A percentile compares a stretch with the other conserved stretches of the same genome.
Conservation (phyloP, 371 early-diverging fungal genomes). For the Apophysomyces sp. region DNA sequence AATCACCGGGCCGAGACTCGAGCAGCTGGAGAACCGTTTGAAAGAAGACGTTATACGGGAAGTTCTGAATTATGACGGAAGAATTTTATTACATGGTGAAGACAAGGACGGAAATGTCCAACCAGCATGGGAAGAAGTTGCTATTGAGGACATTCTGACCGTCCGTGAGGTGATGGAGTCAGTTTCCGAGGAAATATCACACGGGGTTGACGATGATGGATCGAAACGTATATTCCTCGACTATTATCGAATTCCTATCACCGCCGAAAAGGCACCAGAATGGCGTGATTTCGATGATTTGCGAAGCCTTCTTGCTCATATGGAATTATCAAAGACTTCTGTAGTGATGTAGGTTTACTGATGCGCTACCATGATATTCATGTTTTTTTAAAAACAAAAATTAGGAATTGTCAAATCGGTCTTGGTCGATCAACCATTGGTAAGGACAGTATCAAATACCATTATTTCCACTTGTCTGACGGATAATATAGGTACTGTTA, state of each 20-base stretch:
- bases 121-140: slow-evolving; percentile 64
- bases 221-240: slow-evolving; percentile 6
- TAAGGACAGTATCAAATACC: neutral
- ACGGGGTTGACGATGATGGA: neutral
- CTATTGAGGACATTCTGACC: slow-evolving; percentile 51
- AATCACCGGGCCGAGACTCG: slow-evolving; percentile 64
- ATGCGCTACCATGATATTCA: neutral
- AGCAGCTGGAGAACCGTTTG: slow-evolving; percentile 66
- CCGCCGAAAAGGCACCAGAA: slow-evolving; percentile 63
- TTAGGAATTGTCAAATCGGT: slow-evolving; percentile 73
- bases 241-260: slow-evolving; percentile 63
- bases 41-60: slow-evolving; percentile 70
- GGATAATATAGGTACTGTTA: slow-evolving; percentile 33
- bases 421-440: slow-evolving; percentile 65
- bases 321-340: slow-evolving; percentile 40
- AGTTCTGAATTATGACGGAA: slow-evolving; percentile 47
- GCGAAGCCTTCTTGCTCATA: slow-evolving; percentile 32
- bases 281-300: slow-evolving; percentile 62
- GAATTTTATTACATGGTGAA: slow-evolving; percentile 70
- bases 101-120: slow-evolving; percentile 43
- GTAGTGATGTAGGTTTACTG: slow-evolving; percentile 51
- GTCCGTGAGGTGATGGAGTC: slow-evolving; percentile 54
- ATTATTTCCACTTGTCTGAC: neutral
- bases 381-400: no score
- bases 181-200: slow-evolving; percentile 25